Base-by-base conservation (phyloP, 441 rosid genomes). In the Corymbia calophylla region DNA sequence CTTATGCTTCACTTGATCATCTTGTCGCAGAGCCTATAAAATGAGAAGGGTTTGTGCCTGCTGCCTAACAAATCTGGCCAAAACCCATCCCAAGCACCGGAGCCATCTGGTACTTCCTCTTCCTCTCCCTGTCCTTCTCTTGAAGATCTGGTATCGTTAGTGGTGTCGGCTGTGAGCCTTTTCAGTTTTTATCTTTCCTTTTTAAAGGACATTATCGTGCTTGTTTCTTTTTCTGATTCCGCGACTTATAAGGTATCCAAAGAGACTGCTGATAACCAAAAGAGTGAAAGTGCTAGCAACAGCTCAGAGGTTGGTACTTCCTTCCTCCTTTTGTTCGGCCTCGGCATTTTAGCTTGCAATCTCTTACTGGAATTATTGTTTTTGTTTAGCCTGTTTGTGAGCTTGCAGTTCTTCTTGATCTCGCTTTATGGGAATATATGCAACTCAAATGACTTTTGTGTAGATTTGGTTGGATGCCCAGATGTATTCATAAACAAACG, bases 201-300 rank as follows among this genome's bases (percentile, higher is more conserved):
- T 5, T 23, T 53, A 27, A 47, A 88, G n/a, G 29, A n/a, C 29
- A 47, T 68, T 90, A 87, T 77, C 49, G 84, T 77, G 23, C n/a
- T 39, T 44, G n/a, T 84, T 64, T 87, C 62, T 66, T 87, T 92
- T 68, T 53, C 87, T 86, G 66, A 47, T 68, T 68, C 89, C 84
- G 84, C 89, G 48, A 70, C 87, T 88, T 92, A 86, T 55, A 85
- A 96, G 97, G 91, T 89, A 93, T 91, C 93, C 68, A 62, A 82
- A 89, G 94, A 93, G 82, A 86, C 90, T 23, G 94, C 95, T 96
- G 96, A 92, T 88, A 92, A 91, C 91, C 91, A 90, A 47, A 91
- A 89, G 87, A 86, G 62, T 89, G 90, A 87, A 39, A 92, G 89
- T 85, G 90, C 89, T 89, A 92, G 58, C 82, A 92, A 90, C 88